Percentiles rank a stretch among this genome's conserved stretches.
These are phyloP conservation scores for Cyberlindnera mycetangii DNA, from an alignment of 805 yeast species.

Conservation along the genomic window DNA sequence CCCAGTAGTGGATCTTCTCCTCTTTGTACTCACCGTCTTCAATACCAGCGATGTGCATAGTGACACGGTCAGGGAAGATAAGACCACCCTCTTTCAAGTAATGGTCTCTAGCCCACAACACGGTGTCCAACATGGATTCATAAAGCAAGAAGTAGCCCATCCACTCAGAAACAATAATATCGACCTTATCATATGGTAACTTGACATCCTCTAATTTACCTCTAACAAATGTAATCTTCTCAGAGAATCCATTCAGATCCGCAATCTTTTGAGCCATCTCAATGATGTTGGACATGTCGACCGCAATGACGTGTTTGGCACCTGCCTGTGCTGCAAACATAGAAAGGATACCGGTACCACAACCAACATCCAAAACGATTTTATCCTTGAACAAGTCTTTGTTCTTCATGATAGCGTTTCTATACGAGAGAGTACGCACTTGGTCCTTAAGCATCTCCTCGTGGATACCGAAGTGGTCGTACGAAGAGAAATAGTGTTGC, in stretches of 20 bases:
- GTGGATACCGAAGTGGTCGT: constrained; percentile 96
- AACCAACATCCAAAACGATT: constrained; percentile 94
- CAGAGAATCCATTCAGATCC: constrained; percentile 75
- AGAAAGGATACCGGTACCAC: constrained; percentile 97
- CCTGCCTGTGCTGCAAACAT: constrained; percentile 99
- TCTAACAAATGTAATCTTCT: constrained; percentile 81
- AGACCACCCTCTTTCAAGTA: constrained; percentile 78
- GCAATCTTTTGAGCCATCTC: constrained; percentile 93
- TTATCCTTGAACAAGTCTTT: constrained; percentile 87
- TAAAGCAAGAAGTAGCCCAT: constrained; percentile 97
- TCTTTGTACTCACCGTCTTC: constrained; percentile 91
- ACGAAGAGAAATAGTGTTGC: constrained; percentile 92
- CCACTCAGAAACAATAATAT: constrained; percentile 96
- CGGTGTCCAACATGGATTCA: constrained; percentile 98
- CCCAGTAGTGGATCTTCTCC: constrained; percentile 93
- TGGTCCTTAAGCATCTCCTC: constrained; percentile 98
- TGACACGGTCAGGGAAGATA: constrained; percentile 91
- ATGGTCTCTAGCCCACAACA: constrained; percentile 87
- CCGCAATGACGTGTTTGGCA: constrained; percentile 96
- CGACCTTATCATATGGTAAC: constrained; percentile 85
- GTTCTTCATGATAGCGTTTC: constrained; percentile 90
- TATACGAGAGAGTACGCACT: constrained; percentile 85
- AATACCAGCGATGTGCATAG: constrained; percentile 85
- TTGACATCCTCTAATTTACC: constrained; percentile 94
- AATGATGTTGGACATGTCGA: constrained; percentile 95